Conservation (phyloP, 2,329 filamentous ascomycete genomes). For the Coniochaeta sp. region DNA sequence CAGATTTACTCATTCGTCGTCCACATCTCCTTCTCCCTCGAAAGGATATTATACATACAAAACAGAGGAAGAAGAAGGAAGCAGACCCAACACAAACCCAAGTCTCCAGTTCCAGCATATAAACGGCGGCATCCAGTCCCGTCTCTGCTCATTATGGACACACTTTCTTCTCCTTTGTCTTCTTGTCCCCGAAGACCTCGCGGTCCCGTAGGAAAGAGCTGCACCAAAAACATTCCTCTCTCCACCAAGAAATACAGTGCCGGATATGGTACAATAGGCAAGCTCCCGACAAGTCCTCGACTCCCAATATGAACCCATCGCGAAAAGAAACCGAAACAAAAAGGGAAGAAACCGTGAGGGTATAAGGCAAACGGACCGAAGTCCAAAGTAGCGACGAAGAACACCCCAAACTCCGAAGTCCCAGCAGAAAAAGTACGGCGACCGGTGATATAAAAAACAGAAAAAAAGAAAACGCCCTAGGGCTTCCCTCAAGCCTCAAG, state of each 20-base stretch:
- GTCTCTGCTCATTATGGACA: background rate
- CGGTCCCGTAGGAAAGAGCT: background rate
- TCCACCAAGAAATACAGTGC: no score
- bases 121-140: no score
- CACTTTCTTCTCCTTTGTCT: background rate
- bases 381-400: slow-evolving; percentile 5
- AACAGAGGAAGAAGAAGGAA: no score
- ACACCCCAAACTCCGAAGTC: background rate
- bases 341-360: slow-evolving; percentile 7
- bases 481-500: slow-evolving; percentile 17
- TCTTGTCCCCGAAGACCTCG: background rate
- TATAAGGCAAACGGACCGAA: slow-evolving; percentile 14
- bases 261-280: background rate
- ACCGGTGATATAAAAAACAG: background rate
- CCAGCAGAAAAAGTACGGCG: background rate
- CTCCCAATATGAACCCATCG: background rate
- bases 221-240: no score
- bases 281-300: background rate
- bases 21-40: no score
- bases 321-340: background rate
- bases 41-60: slow-evolving; percentile 1
- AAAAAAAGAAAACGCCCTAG: slow-evolving; percentile 5
- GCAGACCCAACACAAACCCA: no score
- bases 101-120: no score
- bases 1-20: no score